A percentile compares a stretch with the other conserved stretches of the same genome.
Evolutionary conservation across 2,329 filamentous ascomycete genomes (phyloP).

Genomic region (Pseudopithomyces chartarum): DNA sequence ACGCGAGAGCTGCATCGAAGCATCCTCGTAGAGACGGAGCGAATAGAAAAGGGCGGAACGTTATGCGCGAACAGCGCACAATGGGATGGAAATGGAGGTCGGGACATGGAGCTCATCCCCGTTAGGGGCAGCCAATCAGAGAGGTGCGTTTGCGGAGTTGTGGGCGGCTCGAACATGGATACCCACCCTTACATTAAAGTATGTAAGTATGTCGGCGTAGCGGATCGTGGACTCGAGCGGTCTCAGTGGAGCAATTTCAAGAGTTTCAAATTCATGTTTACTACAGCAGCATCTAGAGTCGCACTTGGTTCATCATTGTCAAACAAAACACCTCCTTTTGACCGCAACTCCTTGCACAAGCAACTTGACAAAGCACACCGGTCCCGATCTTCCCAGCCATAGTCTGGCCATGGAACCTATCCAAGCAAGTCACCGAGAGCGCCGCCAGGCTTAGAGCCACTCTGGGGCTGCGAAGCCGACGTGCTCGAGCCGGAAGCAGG

Average conservation of each 20-base stretch:
- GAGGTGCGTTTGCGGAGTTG: constrained; percentile 7
- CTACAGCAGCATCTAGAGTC: not conserved
- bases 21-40: constrained; percentile 28
- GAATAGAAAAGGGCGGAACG: not conserved
- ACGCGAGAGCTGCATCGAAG: constrained; percentile 57
- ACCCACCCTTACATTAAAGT: too few relatives aligned
- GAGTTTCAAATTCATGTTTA: not conserved
- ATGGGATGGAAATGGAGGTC: constrained; percentile 4
- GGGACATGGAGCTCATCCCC: constrained; percentile 1
- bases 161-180: not conserved
- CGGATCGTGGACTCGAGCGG: not conserved
- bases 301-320: not conserved
- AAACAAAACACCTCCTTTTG: constrained; percentile 4
- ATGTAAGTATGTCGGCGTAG: too few relatives aligned
- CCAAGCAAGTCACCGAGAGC: constrained; percentile 44
- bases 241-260: not conserved
- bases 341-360: constrained; percentile 5
- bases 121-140: constrained; percentile 5
- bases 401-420: constrained; percentile 14
- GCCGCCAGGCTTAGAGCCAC: constrained; percentile 42
- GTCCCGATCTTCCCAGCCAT: not conserved
- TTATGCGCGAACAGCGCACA: constrained; percentile 4
- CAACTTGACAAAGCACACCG: constrained; percentile 2
- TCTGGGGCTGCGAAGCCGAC: constrained; percentile 32
- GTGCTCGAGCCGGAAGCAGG: constrained; percentile 53